Conservation (phyloP, 441 rosid genomes). For the Populus hybrid region DNA sequence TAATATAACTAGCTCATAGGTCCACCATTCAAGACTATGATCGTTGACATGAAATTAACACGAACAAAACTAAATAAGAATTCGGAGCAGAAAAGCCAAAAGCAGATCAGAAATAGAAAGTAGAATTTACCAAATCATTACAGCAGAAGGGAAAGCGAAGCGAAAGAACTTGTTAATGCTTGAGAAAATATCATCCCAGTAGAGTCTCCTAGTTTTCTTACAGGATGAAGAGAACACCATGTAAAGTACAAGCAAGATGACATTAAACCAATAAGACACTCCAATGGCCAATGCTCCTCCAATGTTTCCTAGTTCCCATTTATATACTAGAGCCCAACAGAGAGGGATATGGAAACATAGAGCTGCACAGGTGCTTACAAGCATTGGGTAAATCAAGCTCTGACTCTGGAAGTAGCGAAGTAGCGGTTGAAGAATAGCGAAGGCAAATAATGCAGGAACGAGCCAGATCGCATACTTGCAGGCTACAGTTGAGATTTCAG, state of each 20-base stretch:
- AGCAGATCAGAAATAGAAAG: not conserved
- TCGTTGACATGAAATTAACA: not conserved
- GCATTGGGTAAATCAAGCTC: conserved; percentile 42
- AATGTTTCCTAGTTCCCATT: not conserved
- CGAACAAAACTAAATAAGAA: not conserved
- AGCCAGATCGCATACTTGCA: conserved; percentile 51
- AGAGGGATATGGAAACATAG: not conserved
- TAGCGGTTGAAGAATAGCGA: conserved; percentile 54
- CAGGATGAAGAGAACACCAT: not conserved
- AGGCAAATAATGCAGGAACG: conserved; percentile 56
- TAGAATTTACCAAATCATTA: not conserved
- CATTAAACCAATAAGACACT: not conserved
- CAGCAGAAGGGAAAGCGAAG: not conserved
- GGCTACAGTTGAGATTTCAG: conserved; percentile 49
- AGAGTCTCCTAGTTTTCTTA: not conserved
- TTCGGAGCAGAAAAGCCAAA: not conserved
- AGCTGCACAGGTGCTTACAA: not conserved
- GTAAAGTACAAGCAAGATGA: not conserved
- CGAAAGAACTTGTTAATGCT: not conserved
- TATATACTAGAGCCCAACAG: not conserved
- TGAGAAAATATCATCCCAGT: not conserved
- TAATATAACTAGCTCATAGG: not conserved
- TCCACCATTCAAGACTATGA: not conserved
- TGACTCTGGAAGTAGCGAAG: conserved; percentile 55
- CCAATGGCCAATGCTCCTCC: not conserved